Evolutionary conservation across 306 rosid species (phyloP).

Genomic region (Pterocarpus santalinus): DNA sequence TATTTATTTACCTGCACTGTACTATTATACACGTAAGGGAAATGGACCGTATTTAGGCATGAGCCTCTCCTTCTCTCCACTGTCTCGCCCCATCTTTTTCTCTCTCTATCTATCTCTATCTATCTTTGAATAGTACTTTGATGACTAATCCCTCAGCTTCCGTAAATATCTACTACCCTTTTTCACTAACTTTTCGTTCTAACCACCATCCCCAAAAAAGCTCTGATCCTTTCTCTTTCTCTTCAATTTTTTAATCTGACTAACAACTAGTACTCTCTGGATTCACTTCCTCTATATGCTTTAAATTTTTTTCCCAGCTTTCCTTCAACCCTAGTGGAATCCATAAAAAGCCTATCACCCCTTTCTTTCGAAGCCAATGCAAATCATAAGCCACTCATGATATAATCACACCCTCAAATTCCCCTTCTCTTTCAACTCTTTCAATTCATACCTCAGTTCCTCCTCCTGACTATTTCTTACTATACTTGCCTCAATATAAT

Average conservation of each 20-base stretch:
- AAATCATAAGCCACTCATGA: constrained; percentile 88
- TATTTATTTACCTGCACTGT: constrained; percentile 14
- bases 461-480: constrained; percentile 29
- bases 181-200: constrained; percentile 72
- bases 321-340: constrained; percentile 61
- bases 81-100: no score
- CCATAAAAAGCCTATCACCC: constrained; percentile 59
- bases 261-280: constrained; percentile 43
- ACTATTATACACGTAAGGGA: constrained; percentile 42
- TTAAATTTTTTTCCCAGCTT: constrained; percentile 15
- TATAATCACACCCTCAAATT: constrained; percentile 56
- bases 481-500: neutral
- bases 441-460: neutral
- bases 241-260: constrained; percentile 44
- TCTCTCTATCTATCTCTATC: constrained; percentile 20
- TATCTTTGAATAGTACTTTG: constrained; percentile 48
- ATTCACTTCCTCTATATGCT: neutral
- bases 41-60: constrained; percentile 4
- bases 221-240: constrained; percentile 54
- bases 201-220: constrained; percentile 62
- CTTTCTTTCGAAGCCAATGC: constrained; percentile 57
- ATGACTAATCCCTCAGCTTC: constrained; percentile 55
- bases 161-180: constrained; percentile 65
- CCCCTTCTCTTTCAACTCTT: constrained; percentile 37
- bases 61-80: neutral